phyloP scores from a whole-genome alignment of 805 yeast genomes.

The Candida ipomoeae region DNA sequence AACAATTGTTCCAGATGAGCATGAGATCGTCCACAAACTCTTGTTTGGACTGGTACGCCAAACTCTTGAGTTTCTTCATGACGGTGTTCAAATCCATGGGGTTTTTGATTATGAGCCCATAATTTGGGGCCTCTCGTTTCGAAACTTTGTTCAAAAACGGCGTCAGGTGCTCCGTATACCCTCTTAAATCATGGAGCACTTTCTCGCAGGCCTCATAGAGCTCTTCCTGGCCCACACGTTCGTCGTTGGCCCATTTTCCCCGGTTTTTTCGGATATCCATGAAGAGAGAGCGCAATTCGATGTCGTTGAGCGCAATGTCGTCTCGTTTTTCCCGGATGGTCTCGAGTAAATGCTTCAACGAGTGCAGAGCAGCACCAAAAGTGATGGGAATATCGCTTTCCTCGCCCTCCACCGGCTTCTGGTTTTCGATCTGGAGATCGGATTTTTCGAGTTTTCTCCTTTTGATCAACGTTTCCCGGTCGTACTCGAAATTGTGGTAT shows the following conservation, averaged over 20 bases:
- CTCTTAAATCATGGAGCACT: slow-evolving; percentile 83
- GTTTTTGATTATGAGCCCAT: slow-evolving; percentile 78
- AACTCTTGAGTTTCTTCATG: slow-evolving; percentile 76
- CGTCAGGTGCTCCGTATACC: slow-evolving; percentile 93
- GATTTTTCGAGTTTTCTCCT: slow-evolving; percentile 75
- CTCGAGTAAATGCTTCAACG: slow-evolving; percentile 70
- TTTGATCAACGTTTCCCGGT: slow-evolving; percentile 68
- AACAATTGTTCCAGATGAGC: slow-evolving; percentile 93
- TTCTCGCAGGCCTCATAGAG: slow-evolving; percentile 96
- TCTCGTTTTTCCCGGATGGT: slow-evolving; percentile 78
- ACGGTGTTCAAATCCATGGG: slow-evolving; percentile 98
- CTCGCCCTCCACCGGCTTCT: slow-evolving; percentile 11
- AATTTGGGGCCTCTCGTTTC: slow-evolving; percentile 96
- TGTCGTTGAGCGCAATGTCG: slow-evolving; percentile 68
- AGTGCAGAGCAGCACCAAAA: slow-evolving; percentile 36
- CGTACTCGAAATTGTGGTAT: slow-evolving; percentile 74
- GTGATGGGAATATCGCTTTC: slow-evolving; percentile 26
- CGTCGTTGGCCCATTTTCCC: slow-evolving; percentile 97
- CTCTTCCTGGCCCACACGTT: slow-evolving; percentile 94
- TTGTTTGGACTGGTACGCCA: slow-evolving; percentile 77
- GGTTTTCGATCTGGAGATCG: slow-evolving; percentile 59
- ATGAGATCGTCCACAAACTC: slow-evolving; percentile 93
- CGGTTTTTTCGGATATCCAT: slow-evolving; percentile 92
- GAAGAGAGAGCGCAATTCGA: slow-evolving; percentile 77
- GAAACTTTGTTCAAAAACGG: slow-evolving; percentile 95